phyloP scores from a whole-genome alignment of 805 yeast genomes.

The Zygotorulaspora chibaensis region DNA sequence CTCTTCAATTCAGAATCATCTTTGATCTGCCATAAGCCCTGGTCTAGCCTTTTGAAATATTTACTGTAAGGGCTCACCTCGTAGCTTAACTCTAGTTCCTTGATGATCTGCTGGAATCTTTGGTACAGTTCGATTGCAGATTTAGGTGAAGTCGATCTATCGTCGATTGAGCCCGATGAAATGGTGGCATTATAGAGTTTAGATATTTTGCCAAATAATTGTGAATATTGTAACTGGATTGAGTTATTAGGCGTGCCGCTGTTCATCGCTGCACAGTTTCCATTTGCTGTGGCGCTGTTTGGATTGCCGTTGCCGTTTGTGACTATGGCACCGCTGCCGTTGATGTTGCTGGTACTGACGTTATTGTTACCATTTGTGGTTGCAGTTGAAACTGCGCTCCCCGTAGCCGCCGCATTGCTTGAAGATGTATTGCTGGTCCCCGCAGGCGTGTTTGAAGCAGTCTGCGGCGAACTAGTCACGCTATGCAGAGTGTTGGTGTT shows the following conservation, averaged over 20 bases:
- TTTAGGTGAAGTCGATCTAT: conserved; percentile 32
- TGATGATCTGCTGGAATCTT: conserved; percentile 34
- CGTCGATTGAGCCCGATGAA: conserved; percentile 27
- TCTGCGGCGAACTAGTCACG: conserved; percentile 25
- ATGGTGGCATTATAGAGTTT: conserved; percentile 28
- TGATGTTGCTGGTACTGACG: conserved; percentile 2
- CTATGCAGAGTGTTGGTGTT: conserved; percentile 18
- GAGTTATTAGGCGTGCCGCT: conserved; percentile 3
- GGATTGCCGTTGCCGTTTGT: conserved; percentile 2
- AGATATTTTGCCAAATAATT: conserved; percentile 27
- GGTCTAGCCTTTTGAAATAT: conserved; percentile 28
- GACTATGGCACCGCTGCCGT: conserved; percentile 3
- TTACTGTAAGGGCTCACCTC: conserved; percentile 31
- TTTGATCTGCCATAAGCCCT: conserved; percentile 29
- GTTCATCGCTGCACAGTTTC: background rate
- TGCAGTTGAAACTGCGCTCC: conserved; percentile 9
- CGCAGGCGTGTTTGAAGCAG: conserved; percentile 23
- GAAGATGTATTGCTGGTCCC: conserved; percentile 21
- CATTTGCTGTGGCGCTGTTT: conserved; percentile 3
- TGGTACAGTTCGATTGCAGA: conserved; percentile 34
- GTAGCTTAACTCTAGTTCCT: conserved; percentile 31
- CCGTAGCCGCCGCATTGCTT: conserved; percentile 22
- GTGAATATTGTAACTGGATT: conserved; percentile 15
- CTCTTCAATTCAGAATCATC: conserved; percentile 24
- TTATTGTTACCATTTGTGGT: conserved; percentile 4